phyloP scores from a whole-genome alignment of 148 eudicot species.

The Camellia granthamiana region DNA sequence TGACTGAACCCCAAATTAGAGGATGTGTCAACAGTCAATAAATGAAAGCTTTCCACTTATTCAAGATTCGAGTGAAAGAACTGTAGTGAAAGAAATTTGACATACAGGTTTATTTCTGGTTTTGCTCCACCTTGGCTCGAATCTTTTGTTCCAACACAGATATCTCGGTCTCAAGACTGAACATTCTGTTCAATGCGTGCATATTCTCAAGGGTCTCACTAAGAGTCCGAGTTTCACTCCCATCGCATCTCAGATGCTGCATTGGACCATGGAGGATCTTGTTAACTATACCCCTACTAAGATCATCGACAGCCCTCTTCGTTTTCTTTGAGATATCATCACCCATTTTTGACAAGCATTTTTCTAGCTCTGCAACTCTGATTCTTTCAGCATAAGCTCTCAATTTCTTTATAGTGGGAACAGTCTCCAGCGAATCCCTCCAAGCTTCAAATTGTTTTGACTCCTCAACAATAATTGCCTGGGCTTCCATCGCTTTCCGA shows the following conservation, averaged over 20 bases:
- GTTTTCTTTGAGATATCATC: constrained; percentile 67
- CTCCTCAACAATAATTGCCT: constrained; percentile 61
- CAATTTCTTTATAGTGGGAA: constrained; percentile 86
- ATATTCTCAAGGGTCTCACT: constrained; percentile 87
- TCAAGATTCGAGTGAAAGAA: constrained; percentile 27
- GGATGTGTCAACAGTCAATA: neutral
- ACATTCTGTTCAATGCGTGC: constrained; percentile 95
- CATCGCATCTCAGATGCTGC: constrained; percentile 96
- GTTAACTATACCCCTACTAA: constrained; percentile 87
- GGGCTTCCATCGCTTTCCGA: constrained; percentile 84
- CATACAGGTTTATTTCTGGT: constrained; percentile 46
- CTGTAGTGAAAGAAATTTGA: neutral
- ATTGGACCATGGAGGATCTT: constrained; percentile 92
- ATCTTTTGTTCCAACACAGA: constrained; percentile 89
- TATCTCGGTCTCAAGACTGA: constrained; percentile 85
- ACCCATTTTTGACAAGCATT: constrained; percentile 70
- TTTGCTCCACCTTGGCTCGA: constrained; percentile 88
- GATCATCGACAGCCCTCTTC: constrained; percentile 72
- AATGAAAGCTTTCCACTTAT: constrained; percentile 40
- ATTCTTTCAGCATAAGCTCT: constrained; percentile 89
- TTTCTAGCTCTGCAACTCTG: constrained; percentile 70
- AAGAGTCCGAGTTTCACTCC: constrained; percentile 79
- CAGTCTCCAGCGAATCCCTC: constrained; percentile 89
- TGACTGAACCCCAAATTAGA: neutral
- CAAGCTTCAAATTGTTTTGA: constrained; percentile 76